These are phyloP conservation scores for Cymbopogon citratus DNA, from an alignment of 176 grass and related monocot genomes.

Conservation along the genomic window DNA sequence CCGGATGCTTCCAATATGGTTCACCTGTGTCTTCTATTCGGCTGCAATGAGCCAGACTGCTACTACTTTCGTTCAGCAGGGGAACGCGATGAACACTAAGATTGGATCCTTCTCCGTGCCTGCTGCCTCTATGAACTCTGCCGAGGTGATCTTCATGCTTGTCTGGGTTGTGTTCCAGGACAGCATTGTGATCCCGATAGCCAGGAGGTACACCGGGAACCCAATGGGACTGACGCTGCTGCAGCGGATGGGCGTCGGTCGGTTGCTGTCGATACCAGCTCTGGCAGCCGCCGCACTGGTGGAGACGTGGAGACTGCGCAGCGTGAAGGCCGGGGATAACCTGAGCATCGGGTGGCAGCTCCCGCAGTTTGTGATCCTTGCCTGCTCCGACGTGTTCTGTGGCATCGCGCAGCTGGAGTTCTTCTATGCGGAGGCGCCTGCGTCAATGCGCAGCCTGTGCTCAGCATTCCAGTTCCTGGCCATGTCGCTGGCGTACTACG, in stretches of 20 bases:
- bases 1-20: slow-evolving; percentile 81
- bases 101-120: slow-evolving; percentile 68
- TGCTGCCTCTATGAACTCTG: slow-evolving; percentile 63
- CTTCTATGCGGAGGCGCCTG: slow-evolving; percentile 62
- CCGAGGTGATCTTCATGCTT: slow-evolving; percentile 67
- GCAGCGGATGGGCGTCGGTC: slow-evolving; percentile 71
- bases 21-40: slow-evolving; percentile 57
- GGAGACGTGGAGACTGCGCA: slow-evolving; percentile 51
- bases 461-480: slow-evolving; percentile 61
- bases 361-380: slow-evolving; percentile 61
- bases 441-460: slow-evolving; percentile 59
- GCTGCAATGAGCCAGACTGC: slow-evolving; percentile 57
- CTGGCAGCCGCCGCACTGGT: slow-evolving; percentile 45
- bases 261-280: slow-evolving; percentile 49
- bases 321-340: slow-evolving; percentile 20
- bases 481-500: slow-evolving; percentile 70
- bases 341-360: slow-evolving; percentile 76
- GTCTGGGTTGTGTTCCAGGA: slow-evolving; percentile 63
- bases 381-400: slow-evolving; percentile 75
- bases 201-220: slow-evolving; percentile 45
- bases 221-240: slow-evolving; percentile 55
- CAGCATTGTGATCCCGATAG: slow-evolving; percentile 45
- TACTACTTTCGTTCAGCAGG: slow-evolving; percentile 83
- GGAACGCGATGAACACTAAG: slow-evolving; percentile 61
- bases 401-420: slow-evolving; percentile 77